Percentiles rank a stretch among this genome's conserved stretches.
Conservation (phyloP, 495 filamentous ascomycete genomes). For the Penicillium cinerascens region DNA sequence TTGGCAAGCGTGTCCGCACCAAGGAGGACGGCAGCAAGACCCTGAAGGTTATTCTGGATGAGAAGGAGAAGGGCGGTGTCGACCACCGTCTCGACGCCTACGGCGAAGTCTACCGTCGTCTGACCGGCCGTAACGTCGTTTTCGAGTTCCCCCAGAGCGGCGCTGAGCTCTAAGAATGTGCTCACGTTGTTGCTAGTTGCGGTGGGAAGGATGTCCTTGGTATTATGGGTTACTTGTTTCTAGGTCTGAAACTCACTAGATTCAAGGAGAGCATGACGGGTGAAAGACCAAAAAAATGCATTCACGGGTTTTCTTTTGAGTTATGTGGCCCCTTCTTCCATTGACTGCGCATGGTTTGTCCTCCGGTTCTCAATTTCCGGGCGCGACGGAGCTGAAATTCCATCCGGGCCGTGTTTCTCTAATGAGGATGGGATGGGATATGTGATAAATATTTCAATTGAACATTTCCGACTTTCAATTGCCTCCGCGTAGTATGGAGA, state of each 20-base stretch:
- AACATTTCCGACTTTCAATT: constrained; percentile 24
- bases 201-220: constrained; percentile 23
- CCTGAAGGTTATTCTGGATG: constrained; percentile 95
- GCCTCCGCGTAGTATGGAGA: not conserved
- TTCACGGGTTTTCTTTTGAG: constrained; percentile 32
- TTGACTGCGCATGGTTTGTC: constrained; percentile 23
- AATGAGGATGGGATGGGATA: constrained; percentile 34
- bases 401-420: constrained; percentile 26
- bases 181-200: constrained; percentile 16
- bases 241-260: constrained; percentile 32
- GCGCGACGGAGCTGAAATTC: constrained; percentile 25
- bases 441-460: constrained; percentile 32
- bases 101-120: constrained; percentile 93
- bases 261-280: constrained; percentile 29
- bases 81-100: constrained; percentile 99
- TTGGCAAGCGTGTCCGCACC: constrained; percentile 94
- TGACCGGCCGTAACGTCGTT: constrained; percentile 88
- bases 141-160: constrained; percentile 96
- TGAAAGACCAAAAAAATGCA: constrained; percentile 35
- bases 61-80: constrained; percentile 98
- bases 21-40: constrained; percentile 97
- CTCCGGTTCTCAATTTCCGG: constrained; percentile 13
- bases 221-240: constrained; percentile 25
- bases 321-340: constrained; percentile 23
- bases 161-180: constrained; percentile 68